Conservation (phyloP, 2,329 filamentous ascomycete genomes). For the Magnaporthiopsis poae region DNA sequence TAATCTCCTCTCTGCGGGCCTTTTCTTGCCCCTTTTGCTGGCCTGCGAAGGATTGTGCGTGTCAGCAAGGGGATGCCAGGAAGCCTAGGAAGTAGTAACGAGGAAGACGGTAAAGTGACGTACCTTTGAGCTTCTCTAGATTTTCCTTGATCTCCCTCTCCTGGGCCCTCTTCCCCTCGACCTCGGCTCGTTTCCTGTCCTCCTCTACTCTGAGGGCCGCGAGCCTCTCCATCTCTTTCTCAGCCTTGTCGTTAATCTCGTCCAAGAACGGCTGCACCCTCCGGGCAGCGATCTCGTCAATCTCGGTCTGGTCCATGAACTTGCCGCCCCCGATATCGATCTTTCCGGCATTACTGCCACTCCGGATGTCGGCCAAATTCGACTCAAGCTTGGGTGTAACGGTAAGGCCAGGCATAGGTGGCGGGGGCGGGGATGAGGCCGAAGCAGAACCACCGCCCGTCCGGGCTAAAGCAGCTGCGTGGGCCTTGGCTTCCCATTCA, state of each 20-base stretch:
- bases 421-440: neutral
- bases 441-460: conserved; percentile 38
- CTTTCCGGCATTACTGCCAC: conserved; percentile 50
- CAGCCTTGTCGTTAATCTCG: conserved; percentile 71
- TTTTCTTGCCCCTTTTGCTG: conserved; percentile 39
- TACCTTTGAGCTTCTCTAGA: conserved; percentile 49
- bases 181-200: conserved; percentile 35
- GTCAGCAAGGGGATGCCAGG: conserved; percentile 13
- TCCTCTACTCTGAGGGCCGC: conserved; percentile 53
- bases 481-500: conserved; percentile 72
- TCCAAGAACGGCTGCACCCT: conserved; percentile 75
- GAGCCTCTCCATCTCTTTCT: conserved; percentile 58
- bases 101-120: conserved; percentile 19
- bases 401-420: too few species aligned
- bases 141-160: conserved; percentile 45
- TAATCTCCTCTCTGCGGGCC: conserved; percentile 22
- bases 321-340: conserved; percentile 69
- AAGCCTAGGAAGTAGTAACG: neutral
- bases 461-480: conserved; percentile 56
- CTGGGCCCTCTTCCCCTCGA: conserved; percentile 32
- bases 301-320: conserved; percentile 66
- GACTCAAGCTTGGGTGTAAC: neutral
- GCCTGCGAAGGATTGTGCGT: conserved; percentile 20
- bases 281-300: conserved; percentile 68
- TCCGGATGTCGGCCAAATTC: conserved; percentile 46